These are phyloP conservation scores for Nymphaea colorata DNA, from an alignment of 164 flowering plant genomes.

Conservation along the genomic window DNA sequence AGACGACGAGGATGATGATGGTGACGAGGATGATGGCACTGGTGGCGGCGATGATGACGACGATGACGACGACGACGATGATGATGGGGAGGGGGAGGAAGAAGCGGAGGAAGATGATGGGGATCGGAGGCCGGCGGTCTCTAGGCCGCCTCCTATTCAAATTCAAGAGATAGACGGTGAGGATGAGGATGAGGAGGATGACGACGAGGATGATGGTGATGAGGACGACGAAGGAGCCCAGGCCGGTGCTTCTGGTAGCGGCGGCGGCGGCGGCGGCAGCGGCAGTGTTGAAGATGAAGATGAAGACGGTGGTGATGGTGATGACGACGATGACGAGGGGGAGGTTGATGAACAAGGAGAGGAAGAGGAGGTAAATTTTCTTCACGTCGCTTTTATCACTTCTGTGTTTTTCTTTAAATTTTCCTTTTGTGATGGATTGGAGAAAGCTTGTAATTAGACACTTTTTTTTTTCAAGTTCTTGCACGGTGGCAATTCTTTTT, in stretches of 20 bases:
- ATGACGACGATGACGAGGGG: no score
- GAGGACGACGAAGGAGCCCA: neutral
- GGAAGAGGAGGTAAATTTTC: slow-evolving; percentile 28
- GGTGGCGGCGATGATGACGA: slow-evolving; percentile 21
- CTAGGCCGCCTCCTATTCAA: no score
- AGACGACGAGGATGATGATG: slow-evolving; percentile 24
- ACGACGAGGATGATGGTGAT: slow-evolving; percentile 1
- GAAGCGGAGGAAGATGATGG: no score
- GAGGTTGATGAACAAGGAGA: slow-evolving; percentile 11
- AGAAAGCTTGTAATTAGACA: neutral
- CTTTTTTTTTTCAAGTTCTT: neutral
- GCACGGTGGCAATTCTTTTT: no score
- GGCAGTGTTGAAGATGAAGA: neutral
- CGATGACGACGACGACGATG: slow-evolving; percentile 32
- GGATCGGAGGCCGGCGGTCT: no score
- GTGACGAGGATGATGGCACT: slow-evolving; percentile 9
- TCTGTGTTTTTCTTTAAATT: neutral
- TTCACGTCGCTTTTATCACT: neutral
- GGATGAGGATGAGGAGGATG: slow-evolving; percentile 16
- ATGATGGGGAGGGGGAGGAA: neutral
- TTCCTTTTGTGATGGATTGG: neutral
- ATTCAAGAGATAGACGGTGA: slow-evolving; percentile 10
- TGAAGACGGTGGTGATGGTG: neutral
- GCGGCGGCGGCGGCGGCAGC: neutral
- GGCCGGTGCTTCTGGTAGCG: neutral